Evolutionary conservation across 108 stramenopile genomes (phyloP), one percentile per base, ranked within the genome.

Genomic region (Cyclotella sp.): DNA sequence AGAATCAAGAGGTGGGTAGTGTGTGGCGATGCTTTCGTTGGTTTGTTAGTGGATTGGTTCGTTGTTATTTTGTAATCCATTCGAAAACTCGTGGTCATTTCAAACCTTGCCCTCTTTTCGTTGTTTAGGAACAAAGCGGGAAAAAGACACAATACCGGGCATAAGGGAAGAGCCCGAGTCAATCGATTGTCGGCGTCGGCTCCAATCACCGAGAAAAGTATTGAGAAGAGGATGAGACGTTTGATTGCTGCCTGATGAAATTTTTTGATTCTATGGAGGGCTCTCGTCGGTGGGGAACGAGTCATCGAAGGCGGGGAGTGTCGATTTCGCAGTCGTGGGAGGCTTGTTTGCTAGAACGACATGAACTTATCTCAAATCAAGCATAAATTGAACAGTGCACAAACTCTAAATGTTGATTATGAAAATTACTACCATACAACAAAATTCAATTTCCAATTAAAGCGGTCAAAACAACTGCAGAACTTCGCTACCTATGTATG

Each of bases 1-100:
- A 83, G 89, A 27, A 81, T 94, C 68, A 92, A 89, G 49, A 81
- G 93, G 89, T 92, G 70, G n/a, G n/a, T n/a, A n/a, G n/a, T n/a
- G n/a, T n/a, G n/a, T n/a, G n/a, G n/a, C n/a, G n/a, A n/a, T n/a
- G n/a, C n/a, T n/a, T n/a, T n/a, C n/a, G n/a, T n/a, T n/a, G n/a
- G n/a, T n/a, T n/a, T n/a, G n/a, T n/a, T n/a, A n/a, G n/a, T n/a
- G n/a, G n/a, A n/a, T n/a, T n/a, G n/a, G n/a, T n/a, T n/a, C n/a
- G n/a, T n/a, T n/a, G n/a, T n/a, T n/a, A n/a, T n/a, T n/a, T n/a
- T n/a, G n/a, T n/a, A n/a, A n/a, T n/a, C n/a, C n/a, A n/a, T n/a
- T n/a, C n/a, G n/a, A n/a, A n/a, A n/a, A n/a, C n/a, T n/a, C n/a
- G n/a, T n/a, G n/a, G n/a, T n/a, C n/a, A n/a, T n/a, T n/a, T n/a